Evolutionary conservation across 2,329 filamentous ascomycete species (phyloP).

Genomic region (Penicillium sp.): DNA sequence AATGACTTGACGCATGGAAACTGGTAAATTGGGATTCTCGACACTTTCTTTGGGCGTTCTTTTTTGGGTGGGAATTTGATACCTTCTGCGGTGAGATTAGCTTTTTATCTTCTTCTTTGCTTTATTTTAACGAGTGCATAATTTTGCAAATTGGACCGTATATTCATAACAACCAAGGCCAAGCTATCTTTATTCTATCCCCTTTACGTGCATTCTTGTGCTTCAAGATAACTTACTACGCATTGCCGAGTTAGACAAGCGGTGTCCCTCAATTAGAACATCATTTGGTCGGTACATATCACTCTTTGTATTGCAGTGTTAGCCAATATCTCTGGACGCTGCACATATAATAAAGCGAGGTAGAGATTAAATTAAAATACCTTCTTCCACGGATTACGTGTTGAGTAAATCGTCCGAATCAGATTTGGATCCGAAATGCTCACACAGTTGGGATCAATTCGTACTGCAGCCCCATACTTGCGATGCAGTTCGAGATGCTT

Average conservation of each 20-base stretch:
- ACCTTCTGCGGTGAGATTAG: slow-evolving; percentile 25
- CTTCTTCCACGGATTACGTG: slow-evolving; percentile 27
- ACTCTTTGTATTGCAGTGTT: slow-evolving; percentile 29
- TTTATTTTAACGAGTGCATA: slow-evolving; percentile 13
- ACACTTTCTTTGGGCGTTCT: slow-evolving; percentile 7
- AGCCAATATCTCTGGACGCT: too few relatives aligned
- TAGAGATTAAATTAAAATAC: too few relatives aligned
- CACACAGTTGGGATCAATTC: slow-evolving; percentile 45
- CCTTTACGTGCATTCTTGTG: not conserved
- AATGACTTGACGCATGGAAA: slow-evolving; percentile 28
- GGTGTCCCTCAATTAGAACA: slow-evolving; percentile 29
- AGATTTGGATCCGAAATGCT: slow-evolving; percentile 45
- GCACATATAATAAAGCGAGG: too few relatives aligned
- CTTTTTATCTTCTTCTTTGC: slow-evolving; percentile 13
- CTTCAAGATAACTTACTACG: not conserved
- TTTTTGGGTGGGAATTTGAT: slow-evolving; percentile 24
- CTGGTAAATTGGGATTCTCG: slow-evolving; percentile 15
- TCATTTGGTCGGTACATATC: slow-evolving; percentile 34
- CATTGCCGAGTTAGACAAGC: slow-evolving; percentile 23
- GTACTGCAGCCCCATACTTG: slow-evolving; percentile 46
- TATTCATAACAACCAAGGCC: slow-evolving; percentile 9
- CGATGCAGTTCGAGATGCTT: slow-evolving; percentile 38
- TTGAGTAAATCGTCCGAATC: slow-evolving; percentile 42
- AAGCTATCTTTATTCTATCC: not conserved
- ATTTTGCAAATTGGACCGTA: slow-evolving; percentile 12